Conservation (phyloP, 176 grass and related monocot genomes). For the Oryza nivara region DNA sequence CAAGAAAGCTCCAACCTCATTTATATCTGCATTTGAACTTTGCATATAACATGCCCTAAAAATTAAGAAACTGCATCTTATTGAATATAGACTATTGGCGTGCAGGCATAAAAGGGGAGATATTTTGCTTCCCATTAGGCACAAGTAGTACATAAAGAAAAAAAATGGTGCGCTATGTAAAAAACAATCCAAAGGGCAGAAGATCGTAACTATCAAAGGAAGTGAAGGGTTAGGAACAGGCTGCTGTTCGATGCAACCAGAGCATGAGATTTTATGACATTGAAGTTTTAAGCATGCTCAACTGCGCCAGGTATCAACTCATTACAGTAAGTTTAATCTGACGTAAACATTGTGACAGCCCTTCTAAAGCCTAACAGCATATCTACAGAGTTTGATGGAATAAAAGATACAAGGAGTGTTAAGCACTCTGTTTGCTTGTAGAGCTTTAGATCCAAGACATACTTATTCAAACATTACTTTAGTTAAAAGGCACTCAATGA, state of each 20-base stretch:
- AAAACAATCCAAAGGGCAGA: background rate
- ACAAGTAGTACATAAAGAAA: background rate
- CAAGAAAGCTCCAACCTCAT: slow-evolving; percentile 8
- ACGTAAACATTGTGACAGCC: background rate
- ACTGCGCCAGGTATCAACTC: background rate
- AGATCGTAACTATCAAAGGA: background rate
- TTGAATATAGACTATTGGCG: background rate
- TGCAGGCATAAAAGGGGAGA: background rate
- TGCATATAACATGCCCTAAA: background rate
- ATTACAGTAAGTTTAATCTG: background rate
- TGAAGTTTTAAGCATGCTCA: background rate
- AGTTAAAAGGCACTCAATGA: background rate
- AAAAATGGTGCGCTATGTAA: background rate
- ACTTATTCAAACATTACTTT: background rate
- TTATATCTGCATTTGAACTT: background rate
- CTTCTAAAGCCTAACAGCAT: background rate
- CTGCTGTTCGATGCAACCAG: background rate
- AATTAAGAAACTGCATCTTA: background rate
- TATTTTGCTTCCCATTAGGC: background rate
- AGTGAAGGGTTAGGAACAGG: background rate
- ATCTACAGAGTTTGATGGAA: background rate
- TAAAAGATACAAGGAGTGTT: background rate
- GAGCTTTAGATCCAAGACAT: background rate
- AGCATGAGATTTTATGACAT: background rate
- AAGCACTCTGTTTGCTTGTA: background rate